These are phyloP conservation scores for Cytospora chrysosperma DNA, from an alignment of 2,329 filamentous ascomycete genomes.

Conservation along the genomic window DNA sequence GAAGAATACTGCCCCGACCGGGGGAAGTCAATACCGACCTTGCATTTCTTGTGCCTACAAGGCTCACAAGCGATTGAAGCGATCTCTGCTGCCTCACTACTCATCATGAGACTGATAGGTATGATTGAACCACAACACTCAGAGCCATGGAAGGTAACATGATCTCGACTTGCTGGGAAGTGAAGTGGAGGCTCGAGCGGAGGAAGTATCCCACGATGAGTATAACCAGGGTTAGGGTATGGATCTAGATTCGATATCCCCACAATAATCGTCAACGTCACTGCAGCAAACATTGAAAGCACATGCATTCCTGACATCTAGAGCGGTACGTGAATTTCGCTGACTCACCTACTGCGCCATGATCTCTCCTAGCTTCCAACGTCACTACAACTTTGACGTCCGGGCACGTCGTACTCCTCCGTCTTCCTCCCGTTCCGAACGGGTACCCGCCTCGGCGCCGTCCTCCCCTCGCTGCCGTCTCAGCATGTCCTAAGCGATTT, in stretches of 20 bases:
- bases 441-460: too few relatives aligned
- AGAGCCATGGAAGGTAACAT: neutral
- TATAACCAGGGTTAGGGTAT: neutral
- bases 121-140: neutral
- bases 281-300: neutral
- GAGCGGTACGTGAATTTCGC: too few relatives aligned
- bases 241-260: neutral
- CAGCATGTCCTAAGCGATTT: too few relatives aligned
- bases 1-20: neutral
- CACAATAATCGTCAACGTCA: neutral
- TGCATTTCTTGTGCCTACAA: constrained; percentile 23
- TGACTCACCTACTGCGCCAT: too few relatives aligned
- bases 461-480: too few relatives aligned
- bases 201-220: neutral
- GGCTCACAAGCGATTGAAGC: constrained; percentile 19
- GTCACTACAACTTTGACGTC: too few relatives aligned
- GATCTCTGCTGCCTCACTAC: constrained; percentile 10
- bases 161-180: neutral
- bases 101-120: neutral
- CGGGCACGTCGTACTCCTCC: too few relatives aligned
- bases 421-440: too few relatives aligned
- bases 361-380: too few relatives aligned
- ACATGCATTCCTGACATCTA: too few relatives aligned
- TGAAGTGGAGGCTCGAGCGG: neutral
- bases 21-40: constrained; percentile 21